Percentiles rank a stretch among this genome's conserved stretches.
Evolutionary conservation across 208 protist genomes (phyloP).

Genomic region (Plasmodiophora brassicae): DNA sequence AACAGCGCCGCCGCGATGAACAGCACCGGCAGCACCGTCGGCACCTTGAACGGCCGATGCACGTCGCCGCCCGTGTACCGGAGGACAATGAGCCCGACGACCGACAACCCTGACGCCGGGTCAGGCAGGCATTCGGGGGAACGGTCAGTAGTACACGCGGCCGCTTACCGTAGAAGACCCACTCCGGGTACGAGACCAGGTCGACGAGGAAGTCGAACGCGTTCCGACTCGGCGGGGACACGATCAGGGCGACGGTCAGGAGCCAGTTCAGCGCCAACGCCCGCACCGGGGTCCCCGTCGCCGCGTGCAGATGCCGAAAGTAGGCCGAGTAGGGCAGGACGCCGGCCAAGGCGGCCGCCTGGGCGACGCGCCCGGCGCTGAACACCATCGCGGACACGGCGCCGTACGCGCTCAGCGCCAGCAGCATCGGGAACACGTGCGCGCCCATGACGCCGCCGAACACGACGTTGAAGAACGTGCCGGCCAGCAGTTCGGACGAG

Average conservation of each 20-base stretch:
- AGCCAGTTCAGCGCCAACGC: background rate
- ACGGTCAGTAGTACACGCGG: no score
- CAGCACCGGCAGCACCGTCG: background rate
- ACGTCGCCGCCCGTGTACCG: background rate
- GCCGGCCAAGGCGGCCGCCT: background rate
- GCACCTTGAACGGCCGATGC: background rate
- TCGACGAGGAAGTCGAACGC: background rate
- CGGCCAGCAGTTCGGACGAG: background rate
- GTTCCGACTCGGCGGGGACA: background rate
- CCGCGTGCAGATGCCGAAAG: background rate
- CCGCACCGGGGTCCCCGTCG: background rate
- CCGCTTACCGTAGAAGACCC: background rate
- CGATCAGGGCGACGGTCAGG: background rate
- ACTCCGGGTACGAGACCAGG: background rate
- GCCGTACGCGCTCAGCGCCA: background rate
- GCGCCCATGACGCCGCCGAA: background rate
- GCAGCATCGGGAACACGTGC: background rate
- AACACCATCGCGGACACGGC: background rate
- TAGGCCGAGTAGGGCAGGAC: background rate
- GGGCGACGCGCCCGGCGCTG: background rate
- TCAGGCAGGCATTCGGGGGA: background rate
- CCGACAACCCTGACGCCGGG: background rate
- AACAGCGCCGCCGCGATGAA: background rate
- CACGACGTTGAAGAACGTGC: background rate
- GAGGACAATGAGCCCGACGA: background rate